These are phyloP conservation scores for Nicotiana paniculata DNA, from an alignment of 257 asterid species.

Conservation along the genomic window DNA sequence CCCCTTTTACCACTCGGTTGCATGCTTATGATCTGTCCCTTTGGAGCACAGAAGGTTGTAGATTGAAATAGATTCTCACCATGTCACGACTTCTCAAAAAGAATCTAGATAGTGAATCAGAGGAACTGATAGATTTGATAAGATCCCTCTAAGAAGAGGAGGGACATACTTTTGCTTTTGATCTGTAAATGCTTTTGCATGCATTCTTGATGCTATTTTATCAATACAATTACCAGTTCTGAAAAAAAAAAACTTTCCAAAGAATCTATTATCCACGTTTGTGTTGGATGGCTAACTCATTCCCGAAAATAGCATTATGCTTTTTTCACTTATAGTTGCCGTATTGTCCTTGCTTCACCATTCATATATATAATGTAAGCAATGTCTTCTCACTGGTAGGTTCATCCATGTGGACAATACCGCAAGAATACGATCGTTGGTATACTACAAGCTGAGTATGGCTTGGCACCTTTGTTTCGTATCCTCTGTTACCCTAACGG, in stretches of 20 bases:
- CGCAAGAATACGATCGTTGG: conserved; percentile 93
- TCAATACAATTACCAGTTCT: no score
- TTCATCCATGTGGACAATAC: conserved; percentile 98
- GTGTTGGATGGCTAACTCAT: background rate
- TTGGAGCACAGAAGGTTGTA: background rate
- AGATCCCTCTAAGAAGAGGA: no score
- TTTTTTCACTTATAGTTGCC: background rate
- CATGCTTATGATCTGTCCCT: background rate
- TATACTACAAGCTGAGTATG: conserved; percentile 94
- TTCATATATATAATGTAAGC: background rate
- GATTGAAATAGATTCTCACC: background rate
- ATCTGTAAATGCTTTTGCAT: no score
- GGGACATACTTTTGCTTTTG: no score
- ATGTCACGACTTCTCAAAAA: background rate
- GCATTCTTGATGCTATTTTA: no score
- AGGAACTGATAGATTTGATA: no score
- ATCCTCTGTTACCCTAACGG: conserved; percentile 34
- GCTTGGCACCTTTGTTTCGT: conserved; percentile 85
- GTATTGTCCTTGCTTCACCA: background rate
- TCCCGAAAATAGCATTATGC: background rate
- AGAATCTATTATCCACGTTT: background rate
- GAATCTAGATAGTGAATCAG: no score
- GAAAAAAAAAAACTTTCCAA: no score
- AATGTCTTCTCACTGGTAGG: conserved; percentile 30
- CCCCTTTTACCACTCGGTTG: background rate